Evolutionary conservation across 495 filamentous ascomycete genomes (phyloP).

Genomic region (Xylaria bambusicola): DNA sequence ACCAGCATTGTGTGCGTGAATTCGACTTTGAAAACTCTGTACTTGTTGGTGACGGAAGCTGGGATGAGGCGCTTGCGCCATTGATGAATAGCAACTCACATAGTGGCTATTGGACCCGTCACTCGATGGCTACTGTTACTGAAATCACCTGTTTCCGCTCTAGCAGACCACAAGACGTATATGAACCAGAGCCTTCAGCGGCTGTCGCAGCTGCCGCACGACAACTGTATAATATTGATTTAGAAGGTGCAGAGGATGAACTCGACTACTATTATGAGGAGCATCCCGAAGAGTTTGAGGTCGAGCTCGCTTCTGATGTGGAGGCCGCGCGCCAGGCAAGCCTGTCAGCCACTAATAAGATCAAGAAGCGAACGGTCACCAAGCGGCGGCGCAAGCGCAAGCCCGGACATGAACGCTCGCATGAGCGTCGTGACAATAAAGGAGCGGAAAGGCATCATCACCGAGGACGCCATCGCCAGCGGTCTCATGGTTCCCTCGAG

Average conservation of each 20-base stretch:
- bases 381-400: constrained; percentile 45
- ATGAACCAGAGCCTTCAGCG: constrained; percentile 31
- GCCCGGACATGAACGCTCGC: constrained; percentile 28
- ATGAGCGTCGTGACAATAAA: constrained; percentile 30
- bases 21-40: constrained; percentile 71
- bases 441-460: constrained; percentile 23
- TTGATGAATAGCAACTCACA: constrained; percentile 46
- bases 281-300: constrained; percentile 28
- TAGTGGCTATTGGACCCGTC: constrained; percentile 43
- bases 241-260: constrained; percentile 41
- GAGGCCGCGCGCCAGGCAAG: constrained; percentile 46
- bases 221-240: constrained; percentile 45
- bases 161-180: constrained; percentile 5
- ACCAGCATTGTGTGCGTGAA: constrained; percentile 64
- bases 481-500: constrained; percentile 34
- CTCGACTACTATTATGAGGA: constrained; percentile 47
- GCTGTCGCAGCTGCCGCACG: constrained; percentile 45
- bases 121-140: constrained; percentile 36
- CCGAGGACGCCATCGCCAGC: constrained; percentile 31
- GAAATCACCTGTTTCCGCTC: constrained; percentile 17
- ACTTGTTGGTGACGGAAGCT: constrained; percentile 62
- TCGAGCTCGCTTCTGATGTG: constrained; percentile 42
- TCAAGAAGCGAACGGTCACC: constrained; percentile 48
- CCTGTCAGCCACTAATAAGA: constrained; percentile 46
- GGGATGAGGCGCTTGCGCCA: constrained; percentile 74